phyloP scores from a whole-genome alignment of 495 filamentous ascomycete species.

The Pseudomonodictys pantanalensis region DNA sequence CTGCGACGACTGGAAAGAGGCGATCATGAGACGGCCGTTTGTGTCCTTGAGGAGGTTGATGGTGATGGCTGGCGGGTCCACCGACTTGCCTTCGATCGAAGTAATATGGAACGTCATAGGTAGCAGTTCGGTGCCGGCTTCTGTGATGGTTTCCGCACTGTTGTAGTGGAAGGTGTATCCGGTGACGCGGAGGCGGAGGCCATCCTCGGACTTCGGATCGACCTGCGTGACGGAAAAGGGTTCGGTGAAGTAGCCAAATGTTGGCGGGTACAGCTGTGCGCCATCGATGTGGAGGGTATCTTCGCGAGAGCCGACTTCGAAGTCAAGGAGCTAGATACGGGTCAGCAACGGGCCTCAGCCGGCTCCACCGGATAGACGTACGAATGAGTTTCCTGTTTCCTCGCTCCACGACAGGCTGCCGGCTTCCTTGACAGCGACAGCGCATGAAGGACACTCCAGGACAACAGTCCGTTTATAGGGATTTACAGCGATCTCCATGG shows the following conservation, averaged over 20 bases:
- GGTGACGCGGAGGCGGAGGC: conserved; percentile 27
- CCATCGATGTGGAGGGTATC: conserved; percentile 30
- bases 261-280: conserved; percentile 31
- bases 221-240: conserved; percentile 31
- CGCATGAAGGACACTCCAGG: conserved; percentile 26
- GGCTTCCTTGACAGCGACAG: conserved; percentile 18
- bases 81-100: conserved; percentile 25
- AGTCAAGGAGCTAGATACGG: conserved; percentile 27
- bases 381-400: conserved; percentile 24
- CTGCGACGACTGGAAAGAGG: conserved; percentile 26
- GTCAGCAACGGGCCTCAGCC: neutral
- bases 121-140: conserved; percentile 32
- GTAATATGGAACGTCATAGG: conserved; percentile 35
- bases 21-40: conserved; percentile 33
- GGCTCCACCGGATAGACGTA: conserved; percentile 2
- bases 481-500: conserved; percentile 31
- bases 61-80: conserved; percentile 24
- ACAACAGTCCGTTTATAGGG: conserved; percentile 30
- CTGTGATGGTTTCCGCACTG: conserved; percentile 27
- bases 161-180: conserved; percentile 33
- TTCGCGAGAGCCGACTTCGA: conserved; percentile 25
- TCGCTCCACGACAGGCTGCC: conserved; percentile 12
- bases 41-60: conserved; percentile 32
- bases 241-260: conserved; percentile 22
- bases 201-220: conserved; percentile 11